Conservation (phyloP, 768 basidiomycete species). For the Agaricus blazei region DNA sequence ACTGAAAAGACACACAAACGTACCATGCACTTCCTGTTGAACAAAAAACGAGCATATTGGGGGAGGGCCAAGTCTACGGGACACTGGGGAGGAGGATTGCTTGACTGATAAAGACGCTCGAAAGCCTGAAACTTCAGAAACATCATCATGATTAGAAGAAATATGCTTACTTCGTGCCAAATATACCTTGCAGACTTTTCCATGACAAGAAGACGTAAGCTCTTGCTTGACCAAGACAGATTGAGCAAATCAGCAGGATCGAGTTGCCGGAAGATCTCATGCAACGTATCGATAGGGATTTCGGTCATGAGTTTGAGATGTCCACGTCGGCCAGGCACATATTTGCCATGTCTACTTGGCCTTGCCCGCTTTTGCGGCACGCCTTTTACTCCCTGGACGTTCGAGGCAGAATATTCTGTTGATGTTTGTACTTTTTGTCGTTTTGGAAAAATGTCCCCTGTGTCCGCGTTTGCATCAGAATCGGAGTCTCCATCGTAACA, state of each 20-base stretch:
- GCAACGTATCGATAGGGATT: no score
- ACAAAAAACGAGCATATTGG: slow-evolving; percentile 32
- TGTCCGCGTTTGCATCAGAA: neutral
- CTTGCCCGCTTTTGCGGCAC: neutral
- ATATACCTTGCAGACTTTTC: slow-evolving; percentile 13
- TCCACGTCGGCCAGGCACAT: no score
- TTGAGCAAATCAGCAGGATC: no score
- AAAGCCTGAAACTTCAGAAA: slow-evolving; percentile 17
- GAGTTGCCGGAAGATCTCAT: no score
- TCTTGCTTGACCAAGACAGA: no score
- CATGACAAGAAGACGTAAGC: no score
- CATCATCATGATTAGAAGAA: neutral
- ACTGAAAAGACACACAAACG: neutral
- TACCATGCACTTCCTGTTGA: slow-evolving; percentile 15
- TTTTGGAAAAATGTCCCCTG: neutral
- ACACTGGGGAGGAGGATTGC: slow-evolving; percentile 17
- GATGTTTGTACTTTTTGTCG: neutral
- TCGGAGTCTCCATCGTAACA: neutral
- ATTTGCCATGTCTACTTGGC: neutral
- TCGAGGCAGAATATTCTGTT: neutral
- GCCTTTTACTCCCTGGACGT: neutral
- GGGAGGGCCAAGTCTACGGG: slow-evolving; percentile 26
- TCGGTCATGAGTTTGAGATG: no score
- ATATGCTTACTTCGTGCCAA: slow-evolving; percentile 26
- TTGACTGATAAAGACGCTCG: slow-evolving; percentile 11